Evolutionary conservation across 208 protist genomes (phyloP).

Genomic region (Herpetomonas tarakana): DNA sequence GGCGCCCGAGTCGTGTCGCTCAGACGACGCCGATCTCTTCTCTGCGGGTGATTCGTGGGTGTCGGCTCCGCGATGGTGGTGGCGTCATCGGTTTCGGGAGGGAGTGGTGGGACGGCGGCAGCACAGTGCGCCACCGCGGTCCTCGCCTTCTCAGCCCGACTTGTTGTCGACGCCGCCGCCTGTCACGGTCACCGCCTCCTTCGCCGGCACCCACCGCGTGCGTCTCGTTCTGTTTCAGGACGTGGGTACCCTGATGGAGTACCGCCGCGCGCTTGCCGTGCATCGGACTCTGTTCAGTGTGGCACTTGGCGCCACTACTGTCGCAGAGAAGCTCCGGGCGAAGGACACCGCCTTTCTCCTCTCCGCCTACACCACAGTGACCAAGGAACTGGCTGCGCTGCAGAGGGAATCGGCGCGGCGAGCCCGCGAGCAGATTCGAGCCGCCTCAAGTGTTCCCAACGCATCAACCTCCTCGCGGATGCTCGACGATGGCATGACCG

Average conservation of each 20-base stretch:
- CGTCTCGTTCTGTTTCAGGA: constrained; percentile 15
- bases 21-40: no score
- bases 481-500: neutral
- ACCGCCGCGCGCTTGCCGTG: constrained; percentile 15
- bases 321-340: constrained; percentile 20
- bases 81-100: neutral
- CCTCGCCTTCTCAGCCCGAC: neutral
- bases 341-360: constrained; percentile 17
- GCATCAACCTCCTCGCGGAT: neutral
- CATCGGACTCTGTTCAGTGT: constrained; percentile 22
- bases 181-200: neutral
- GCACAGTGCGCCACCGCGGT: neutral
- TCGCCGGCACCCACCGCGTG: neutral
- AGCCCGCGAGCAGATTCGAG: neutral
- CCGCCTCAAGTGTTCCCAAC: neutral
- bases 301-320: constrained; percentile 15
- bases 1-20: no score
- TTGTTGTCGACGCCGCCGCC: neutral
- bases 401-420: constrained; percentile 10
- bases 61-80: neutral
- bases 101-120: neutral
- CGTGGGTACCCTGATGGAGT: constrained; percentile 19
- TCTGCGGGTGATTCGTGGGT: neutral
- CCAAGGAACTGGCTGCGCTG: constrained; percentile 16
- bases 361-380: constrained; percentile 17